phyloP scores from a whole-genome alignment of 192 early-diverging fungal genomes.

The Dimargaris cristalligena region DNA sequence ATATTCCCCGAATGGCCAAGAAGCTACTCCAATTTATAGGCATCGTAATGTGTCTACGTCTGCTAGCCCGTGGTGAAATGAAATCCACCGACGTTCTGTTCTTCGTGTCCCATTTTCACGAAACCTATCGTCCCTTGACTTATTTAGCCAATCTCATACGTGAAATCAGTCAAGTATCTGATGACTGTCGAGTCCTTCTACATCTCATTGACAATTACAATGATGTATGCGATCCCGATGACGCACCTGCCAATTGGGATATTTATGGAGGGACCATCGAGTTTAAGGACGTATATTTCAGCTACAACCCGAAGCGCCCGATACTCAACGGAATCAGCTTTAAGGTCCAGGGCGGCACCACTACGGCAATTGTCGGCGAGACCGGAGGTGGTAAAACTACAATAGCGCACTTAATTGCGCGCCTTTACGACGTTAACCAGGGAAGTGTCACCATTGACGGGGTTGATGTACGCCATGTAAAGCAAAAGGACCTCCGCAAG shows the following conservation, averaged over 20 bases:
- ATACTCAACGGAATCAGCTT: not conserved
- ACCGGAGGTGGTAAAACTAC: constrained; percentile 27
- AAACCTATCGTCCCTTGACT: not conserved
- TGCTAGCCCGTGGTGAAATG: not conserved
- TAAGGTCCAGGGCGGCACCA: constrained; percentile 6
- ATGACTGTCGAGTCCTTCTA: no score
- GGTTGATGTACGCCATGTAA: constrained; percentile 50
- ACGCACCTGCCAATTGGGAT: not conserved
- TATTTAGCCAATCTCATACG: not conserved
- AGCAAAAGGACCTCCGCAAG: constrained; percentile 43
- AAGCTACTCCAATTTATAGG: not conserved
- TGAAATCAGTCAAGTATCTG: no score
- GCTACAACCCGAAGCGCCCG: constrained; percentile 13
- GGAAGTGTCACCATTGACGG: constrained; percentile 62
- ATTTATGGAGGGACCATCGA: not conserved
- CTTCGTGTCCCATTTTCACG: constrained; percentile 4
- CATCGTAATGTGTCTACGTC: not conserved
- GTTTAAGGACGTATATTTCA: not conserved
- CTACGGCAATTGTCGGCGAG: constrained; percentile 8
- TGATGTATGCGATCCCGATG: not conserved
- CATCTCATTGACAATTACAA: not conserved
- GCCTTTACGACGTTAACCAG: constrained; percentile 53
- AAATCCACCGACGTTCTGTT: not conserved
- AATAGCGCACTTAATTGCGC: constrained; percentile 45
- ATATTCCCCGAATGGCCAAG: not conserved